phyloP scores from a whole-genome alignment of 2,329 filamentous ascomycete species.

The Fusarium succisae region DNA sequence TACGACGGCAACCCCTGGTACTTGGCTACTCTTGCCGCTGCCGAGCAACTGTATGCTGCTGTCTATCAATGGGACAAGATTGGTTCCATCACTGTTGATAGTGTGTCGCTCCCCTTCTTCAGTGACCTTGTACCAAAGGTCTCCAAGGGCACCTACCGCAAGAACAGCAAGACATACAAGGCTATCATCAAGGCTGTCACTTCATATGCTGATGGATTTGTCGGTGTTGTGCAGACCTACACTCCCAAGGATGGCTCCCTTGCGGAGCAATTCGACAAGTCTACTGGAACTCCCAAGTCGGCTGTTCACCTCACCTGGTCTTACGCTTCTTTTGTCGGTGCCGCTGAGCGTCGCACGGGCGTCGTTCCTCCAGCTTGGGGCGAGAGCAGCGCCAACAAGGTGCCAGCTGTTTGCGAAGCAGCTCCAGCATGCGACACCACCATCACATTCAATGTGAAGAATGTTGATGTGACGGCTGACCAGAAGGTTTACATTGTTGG shows the following conservation, averaged over 20 bases:
- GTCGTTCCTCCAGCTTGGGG: slow-evolving; percentile 65
- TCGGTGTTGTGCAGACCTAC: slow-evolving; percentile 66
- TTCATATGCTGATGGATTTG: slow-evolving; percentile 21
- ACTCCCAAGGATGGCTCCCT: slow-evolving; percentile 68
- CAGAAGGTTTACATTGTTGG: slow-evolving; percentile 38
- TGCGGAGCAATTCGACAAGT: slow-evolving; percentile 70
- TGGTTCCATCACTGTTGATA: slow-evolving; percentile 61
- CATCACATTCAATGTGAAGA: slow-evolving; percentile 35
- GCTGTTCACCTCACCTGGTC: slow-evolving; percentile 78
- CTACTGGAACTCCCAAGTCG: slow-evolving; percentile 62
- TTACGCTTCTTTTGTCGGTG: slow-evolving; percentile 72
- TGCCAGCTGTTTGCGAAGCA: slow-evolving; percentile 29
- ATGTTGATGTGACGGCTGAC: slow-evolving; percentile 19
- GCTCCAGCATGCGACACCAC: slow-evolving; percentile 39
- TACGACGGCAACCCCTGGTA: slow-evolving; percentile 83
- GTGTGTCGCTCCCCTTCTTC: slow-evolving; percentile 14
- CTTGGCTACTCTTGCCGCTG: slow-evolving; percentile 75
- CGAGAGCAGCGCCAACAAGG: slow-evolving; percentile 28
- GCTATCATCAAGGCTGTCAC: slow-evolving; percentile 14
- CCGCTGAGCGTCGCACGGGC: slow-evolving; percentile 62
- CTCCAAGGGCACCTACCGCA: slow-evolving; percentile 15
- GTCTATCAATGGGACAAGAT: slow-evolving; percentile 72
- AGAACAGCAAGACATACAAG: slow-evolving; percentile 7
- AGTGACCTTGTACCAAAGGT: slow-evolving; percentile 10
- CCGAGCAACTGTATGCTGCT: slow-evolving; percentile 80